Percentiles rank a stretch among this genome's conserved stretches.
These are phyloP conservation scores for Aureobasidium sp. DNA, from an alignment of 2,329 filamentous ascomycete species.

Conservation along the genomic window DNA sequence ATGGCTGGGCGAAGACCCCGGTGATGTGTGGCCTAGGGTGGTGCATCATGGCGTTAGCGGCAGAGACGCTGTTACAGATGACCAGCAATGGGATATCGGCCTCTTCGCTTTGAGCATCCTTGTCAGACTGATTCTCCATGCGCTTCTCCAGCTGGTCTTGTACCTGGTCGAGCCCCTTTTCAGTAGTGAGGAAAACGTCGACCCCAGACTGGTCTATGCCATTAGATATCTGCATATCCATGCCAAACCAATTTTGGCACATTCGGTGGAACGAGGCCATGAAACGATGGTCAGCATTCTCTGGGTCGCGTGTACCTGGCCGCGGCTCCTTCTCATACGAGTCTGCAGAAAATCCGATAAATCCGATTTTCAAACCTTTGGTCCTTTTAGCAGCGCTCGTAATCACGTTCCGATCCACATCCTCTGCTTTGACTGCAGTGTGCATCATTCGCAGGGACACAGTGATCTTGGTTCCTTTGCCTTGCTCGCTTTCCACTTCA, in stretches of 20 bases:
- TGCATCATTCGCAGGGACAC: slow-evolving; percentile 7
- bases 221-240: slow-evolving; percentile 6
- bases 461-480: slow-evolving; percentile 41
- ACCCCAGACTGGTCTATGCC: neutral
- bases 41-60: slow-evolving; percentile 11
- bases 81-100: slow-evolving; percentile 9
- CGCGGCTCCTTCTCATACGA: slow-evolving; percentile 1
- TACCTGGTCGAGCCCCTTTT: neutral
- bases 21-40: neutral
- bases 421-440: neutral
- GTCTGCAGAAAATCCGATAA: slow-evolving; percentile 10
- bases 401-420: slow-evolving; percentile 10
- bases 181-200: slow-evolving; percentile 14
- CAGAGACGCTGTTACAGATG: slow-evolving; percentile 7
- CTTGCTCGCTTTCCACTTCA: slow-evolving; percentile 46
- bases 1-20: slow-evolving; percentile 5
- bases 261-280: slow-evolving; percentile 14
- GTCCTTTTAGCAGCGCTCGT: neutral
- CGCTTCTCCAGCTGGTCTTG: neutral
- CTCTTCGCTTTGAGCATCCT: neutral
- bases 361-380: neutral
- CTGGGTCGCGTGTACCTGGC: neutral
- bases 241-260: slow-evolving; percentile 14
- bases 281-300: slow-evolving; percentile 8
- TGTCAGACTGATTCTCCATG: neutral